phyloP scores from a whole-genome alignment of 1,284 basidiomycete genomes.

The Cryptococcus neoformans region DNA sequence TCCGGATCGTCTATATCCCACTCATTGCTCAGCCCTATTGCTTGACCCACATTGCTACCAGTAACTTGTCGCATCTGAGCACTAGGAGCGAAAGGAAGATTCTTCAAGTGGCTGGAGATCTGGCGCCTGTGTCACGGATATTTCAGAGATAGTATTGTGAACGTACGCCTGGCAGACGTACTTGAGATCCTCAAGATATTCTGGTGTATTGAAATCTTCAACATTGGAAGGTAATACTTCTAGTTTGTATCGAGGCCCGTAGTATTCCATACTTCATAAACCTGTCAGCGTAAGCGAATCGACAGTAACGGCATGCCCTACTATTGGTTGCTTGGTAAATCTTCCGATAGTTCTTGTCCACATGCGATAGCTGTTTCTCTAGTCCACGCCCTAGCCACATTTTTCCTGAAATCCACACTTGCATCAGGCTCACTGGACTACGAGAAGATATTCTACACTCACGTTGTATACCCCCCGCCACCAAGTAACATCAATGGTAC shows the following conservation, averaged over 20 bases:
- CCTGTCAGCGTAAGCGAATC: background rate
- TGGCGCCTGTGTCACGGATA: slow-evolving; percentile 53
- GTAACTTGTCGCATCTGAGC: slow-evolving; percentile 85
- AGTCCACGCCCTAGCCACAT: slow-evolving; percentile 92
- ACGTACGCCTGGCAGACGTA: background rate
- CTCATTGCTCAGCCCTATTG: slow-evolving; percentile 38
- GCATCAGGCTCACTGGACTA: background rate
- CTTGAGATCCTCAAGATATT: slow-evolving; percentile 78
- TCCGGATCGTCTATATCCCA: slow-evolving; percentile 46
- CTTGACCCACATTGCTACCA: slow-evolving; percentile 40
- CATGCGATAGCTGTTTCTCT: slow-evolving; percentile 94
- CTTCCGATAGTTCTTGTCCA: slow-evolving; percentile 76
- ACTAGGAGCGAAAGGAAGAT: slow-evolving; percentile 77
- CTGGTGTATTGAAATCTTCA: slow-evolving; percentile 84
- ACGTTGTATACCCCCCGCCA: slow-evolving; percentile 86
- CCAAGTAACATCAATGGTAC: slow-evolving; percentile 88
- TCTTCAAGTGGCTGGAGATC: slow-evolving; percentile 73
- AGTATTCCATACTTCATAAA: slow-evolving; percentile 76
- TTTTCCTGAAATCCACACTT: slow-evolving; percentile 55
- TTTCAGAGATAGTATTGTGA: background rate
- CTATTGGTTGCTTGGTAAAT: slow-evolving; percentile 92
- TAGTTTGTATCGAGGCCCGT: slow-evolving; percentile 89
- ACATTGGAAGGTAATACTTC: slow-evolving; percentile 90
- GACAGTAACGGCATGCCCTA: slow-evolving; percentile 12
- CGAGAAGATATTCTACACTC: slow-evolving; percentile 6